These are phyloP conservation scores for Hyphodiscus hymeniophilus DNA, from an alignment of 495 filamentous ascomycete genomes.

Conservation along the genomic window DNA sequence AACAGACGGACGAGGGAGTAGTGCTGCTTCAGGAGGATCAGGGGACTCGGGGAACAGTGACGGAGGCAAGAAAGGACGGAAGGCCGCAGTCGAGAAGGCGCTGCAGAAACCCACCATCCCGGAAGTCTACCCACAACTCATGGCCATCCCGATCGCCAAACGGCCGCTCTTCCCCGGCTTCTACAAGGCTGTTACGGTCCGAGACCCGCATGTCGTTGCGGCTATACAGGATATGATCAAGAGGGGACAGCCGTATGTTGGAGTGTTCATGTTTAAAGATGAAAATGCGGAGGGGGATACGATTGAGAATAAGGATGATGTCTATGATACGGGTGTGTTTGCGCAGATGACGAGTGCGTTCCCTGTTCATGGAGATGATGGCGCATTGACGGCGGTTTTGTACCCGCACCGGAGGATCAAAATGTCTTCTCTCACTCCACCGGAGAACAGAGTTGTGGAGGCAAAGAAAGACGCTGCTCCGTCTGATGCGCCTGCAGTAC, in stretches of 20 bases:
- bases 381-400: constrained; percentile 78
- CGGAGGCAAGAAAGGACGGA: constrained; percentile 51
- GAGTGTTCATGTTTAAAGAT: constrained; percentile 94
- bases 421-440: constrained; percentile 71
- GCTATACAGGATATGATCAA: constrained; percentile 96
- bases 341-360: constrained; percentile 96
- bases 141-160: constrained; percentile 97
- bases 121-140: constrained; percentile 94
- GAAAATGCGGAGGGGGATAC: constrained; percentile 86
- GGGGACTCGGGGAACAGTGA: constrained; percentile 37
- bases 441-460: constrained; percentile 29
- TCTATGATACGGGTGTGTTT: constrained; percentile 93
- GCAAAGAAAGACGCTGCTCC: constrained; percentile 34
- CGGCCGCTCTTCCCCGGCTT: constrained; percentile 94
- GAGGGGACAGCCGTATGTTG: constrained; percentile 96
- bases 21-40: constrained; percentile 32
- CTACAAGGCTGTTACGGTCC: constrained; percentile 96
- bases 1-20: constrained; percentile 35
- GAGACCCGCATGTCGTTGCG: constrained; percentile 75
- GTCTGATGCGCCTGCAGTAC: constrained; percentile 26
- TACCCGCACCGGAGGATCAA: constrained; percentile 96
- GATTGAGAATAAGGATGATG: constrained; percentile 79
- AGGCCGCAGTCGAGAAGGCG: constrained; percentile 57
- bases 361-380: constrained; percentile 70
- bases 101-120: constrained; percentile 82